phyloP scores from a whole-genome alignment of 78 protist species.

The Neovahlkampfia damariscottae region DNA sequence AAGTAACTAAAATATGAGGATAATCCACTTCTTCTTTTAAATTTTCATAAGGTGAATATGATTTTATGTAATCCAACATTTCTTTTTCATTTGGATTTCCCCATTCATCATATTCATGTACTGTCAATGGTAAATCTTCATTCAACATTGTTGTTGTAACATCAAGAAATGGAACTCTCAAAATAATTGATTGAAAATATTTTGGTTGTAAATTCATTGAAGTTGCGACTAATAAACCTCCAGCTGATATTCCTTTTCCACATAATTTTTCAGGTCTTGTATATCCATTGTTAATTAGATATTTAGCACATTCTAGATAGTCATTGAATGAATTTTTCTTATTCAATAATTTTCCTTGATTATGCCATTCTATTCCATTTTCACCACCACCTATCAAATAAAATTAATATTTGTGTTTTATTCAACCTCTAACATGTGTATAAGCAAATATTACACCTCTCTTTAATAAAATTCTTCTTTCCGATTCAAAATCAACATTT shows the following conservation, averaged over 20 bases:
- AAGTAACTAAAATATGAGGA: background rate
- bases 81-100: constrained; percentile 36
- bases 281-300: background rate
- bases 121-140: constrained; percentile 43
- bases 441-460: constrained; percentile 1
- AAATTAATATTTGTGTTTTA: too few species aligned
- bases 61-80: constrained; percentile 23
- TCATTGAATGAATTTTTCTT: constrained; percentile 10
- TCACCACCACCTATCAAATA: constrained; percentile 18
- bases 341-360: background rate
- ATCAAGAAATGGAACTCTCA: constrained; percentile 34
- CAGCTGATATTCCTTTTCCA: constrained; percentile 6
- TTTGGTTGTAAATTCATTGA: constrained; percentile 10
- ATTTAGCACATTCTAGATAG: constrained; percentile 12
- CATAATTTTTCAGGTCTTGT: background rate
- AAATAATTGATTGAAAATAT: background rate
- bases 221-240: constrained; percentile 18
- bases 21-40: background rate
- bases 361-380: constrained; percentile 1
- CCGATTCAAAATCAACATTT: background rate
- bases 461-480: background rate
- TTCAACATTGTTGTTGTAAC: constrained; percentile 46
- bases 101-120: constrained; percentile 71
- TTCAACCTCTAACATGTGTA: background rate
- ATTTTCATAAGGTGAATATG: constrained; percentile 13